Conservation (phyloP, 805 yeast species). For the Scheffersomyces spartinae region DNA sequence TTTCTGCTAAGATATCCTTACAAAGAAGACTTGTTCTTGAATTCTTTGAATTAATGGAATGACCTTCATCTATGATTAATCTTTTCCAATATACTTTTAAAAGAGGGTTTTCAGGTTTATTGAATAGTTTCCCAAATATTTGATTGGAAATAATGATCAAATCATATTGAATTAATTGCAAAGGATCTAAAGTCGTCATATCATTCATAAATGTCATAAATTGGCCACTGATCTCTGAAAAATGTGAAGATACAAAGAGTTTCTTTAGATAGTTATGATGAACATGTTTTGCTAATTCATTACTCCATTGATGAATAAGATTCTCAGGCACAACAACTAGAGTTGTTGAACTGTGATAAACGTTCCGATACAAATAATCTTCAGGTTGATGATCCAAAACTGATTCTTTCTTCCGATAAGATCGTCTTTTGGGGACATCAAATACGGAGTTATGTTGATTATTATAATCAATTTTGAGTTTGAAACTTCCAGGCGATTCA, state of each 20-base stretch:
- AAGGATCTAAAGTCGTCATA: constrained; percentile 14
- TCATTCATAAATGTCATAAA: constrained; percentile 8
- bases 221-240: constrained; percentile 13
- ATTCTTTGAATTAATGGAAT: constrained; percentile 42
- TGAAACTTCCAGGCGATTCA: constrained; percentile 35
- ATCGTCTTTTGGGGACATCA: too few relatives aligned
- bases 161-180: constrained; percentile 34
- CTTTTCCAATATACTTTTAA: constrained; percentile 50
- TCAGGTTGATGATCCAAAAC: too few relatives aligned
- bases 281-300: constrained; percentile 48
- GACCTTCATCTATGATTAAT: constrained; percentile 68
- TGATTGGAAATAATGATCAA: constrained; percentile 39
- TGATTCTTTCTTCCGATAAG: too few relatives aligned
- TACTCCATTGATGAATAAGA: constrained; percentile 52
- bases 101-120: constrained; percentile 22
- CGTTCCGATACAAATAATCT: too few relatives aligned
- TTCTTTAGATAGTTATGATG: constrained; percentile 21
- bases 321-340: constrained; percentile 57
- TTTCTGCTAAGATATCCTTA: constrained; percentile 38
- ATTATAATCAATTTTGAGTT: too few relatives aligned
- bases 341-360: too few relatives aligned
- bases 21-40: constrained; percentile 42
- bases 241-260: constrained; percentile 20
- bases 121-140: constrained; percentile 31
- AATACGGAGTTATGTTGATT: too few relatives aligned